Percentiles rank a stretch among this genome's conserved stretches.
Evolutionary conservation across 192 early-diverging fungal species (phyloP).

Genomic region (Linnemannia hyalina): DNA sequence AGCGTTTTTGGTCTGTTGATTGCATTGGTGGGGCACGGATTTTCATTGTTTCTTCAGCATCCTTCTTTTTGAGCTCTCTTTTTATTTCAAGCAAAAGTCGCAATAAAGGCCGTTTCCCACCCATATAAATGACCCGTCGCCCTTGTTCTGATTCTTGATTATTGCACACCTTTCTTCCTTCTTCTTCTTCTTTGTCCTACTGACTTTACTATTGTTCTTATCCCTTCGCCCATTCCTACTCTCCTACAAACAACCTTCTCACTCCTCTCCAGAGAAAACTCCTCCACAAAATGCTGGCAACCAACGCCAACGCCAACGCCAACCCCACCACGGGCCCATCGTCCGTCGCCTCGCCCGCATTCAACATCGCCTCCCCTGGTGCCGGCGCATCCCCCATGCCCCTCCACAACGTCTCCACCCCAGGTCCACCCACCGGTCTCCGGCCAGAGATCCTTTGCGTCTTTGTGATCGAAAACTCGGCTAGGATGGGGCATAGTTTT

Average conservation of each 20-base stretch:
- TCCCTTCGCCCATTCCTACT: neutral
- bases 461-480: conserved; percentile 69
- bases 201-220: neutral
- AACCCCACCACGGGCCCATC: conserved; percentile 31
- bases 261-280: neutral
- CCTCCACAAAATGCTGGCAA: conserved; percentile 26
- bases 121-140: neutral
- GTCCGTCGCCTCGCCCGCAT: conserved; percentile 40
- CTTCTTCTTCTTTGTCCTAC: neutral
- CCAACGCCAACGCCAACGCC: conserved; percentile 30
- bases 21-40: too few relatives aligned
- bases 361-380: conserved; percentile 39
- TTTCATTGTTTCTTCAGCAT: too few relatives aligned
- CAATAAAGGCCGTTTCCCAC: too few relatives aligned
- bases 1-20: too few relatives aligned
- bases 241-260: neutral
- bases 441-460: conserved; percentile 67
- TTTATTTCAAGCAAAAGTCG: too few relatives aligned
- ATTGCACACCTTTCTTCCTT: neutral
- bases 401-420: conserved; percentile 46
- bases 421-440: conserved; percentile 50
- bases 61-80: too few relatives aligned
- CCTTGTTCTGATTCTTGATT: neutral
- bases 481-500: conserved; percentile 61
- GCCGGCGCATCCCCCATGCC: conserved; percentile 52